Evolutionary conservation across 2,329 filamentous ascomycete genomes (phyloP).

Genomic region (Cucurbitaria berberidis): DNA sequence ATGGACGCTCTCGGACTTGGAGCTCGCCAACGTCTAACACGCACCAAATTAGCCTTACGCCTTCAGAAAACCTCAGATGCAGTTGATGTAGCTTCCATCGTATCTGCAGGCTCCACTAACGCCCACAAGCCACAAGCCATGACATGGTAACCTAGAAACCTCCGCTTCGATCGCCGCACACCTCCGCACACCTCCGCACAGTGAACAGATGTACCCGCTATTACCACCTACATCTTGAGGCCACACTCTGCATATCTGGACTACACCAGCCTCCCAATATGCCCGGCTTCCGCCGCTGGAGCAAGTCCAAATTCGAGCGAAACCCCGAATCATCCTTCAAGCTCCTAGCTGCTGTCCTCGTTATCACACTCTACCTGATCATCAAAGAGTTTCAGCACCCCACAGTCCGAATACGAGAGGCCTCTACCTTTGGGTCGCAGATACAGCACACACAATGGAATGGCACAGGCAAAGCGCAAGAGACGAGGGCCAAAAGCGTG

Average conservation of each 20-base stretch:
- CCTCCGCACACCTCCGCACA: slow-evolving; percentile 21
- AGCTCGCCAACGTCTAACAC: neutral
- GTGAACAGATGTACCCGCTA: slow-evolving; percentile 33
- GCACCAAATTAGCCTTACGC: neutral
- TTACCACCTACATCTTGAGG: slow-evolving; percentile 24
- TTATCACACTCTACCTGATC: slow-evolving; percentile 51
- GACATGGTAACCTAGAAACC: slow-evolving; percentile 6
- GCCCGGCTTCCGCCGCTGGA: slow-evolving; percentile 47
- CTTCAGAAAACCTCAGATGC: no score
- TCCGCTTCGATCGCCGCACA: slow-evolving; percentile 14
- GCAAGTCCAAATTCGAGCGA: slow-evolving; percentile 46
- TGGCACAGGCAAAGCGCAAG: slow-evolving; percentile 44
- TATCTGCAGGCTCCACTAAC: neutral
- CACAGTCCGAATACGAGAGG: slow-evolving; percentile 24
- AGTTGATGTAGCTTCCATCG: neutral
- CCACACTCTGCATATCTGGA: slow-evolving; percentile 15
- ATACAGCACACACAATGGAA: slow-evolving; percentile 47
- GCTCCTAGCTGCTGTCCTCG: slow-evolving; percentile 48
- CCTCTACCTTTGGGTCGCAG: slow-evolving; percentile 27
- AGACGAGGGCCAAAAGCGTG: slow-evolving; percentile 41
- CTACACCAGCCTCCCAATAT: slow-evolving; percentile 24
- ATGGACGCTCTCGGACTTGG: neutral
- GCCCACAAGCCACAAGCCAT: neutral
- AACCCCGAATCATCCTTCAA: slow-evolving; percentile 52
- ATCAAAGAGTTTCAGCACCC: slow-evolving; percentile 47